Conservation (phyloP, 78 protist genomes). For the Dictyostelium discoideum region DNA sequence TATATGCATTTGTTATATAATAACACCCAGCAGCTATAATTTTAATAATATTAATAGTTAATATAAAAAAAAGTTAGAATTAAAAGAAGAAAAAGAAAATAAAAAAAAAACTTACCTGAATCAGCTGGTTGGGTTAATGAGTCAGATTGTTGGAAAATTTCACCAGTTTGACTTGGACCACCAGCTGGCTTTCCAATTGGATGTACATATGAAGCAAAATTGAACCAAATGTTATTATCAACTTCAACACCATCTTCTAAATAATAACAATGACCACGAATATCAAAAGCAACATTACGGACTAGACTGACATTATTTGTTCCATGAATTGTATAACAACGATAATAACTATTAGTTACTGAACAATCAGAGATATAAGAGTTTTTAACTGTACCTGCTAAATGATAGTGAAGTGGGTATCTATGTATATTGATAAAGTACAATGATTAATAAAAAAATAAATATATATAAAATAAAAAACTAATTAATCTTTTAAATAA, state of each 20-base stretch:
- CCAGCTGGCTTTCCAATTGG: conserved; percentile 75
- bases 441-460: not conserved
- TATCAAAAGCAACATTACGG: conserved; percentile 81
- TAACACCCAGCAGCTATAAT: conserved; percentile 79
- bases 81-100: conserved; percentile 26
- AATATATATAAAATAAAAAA: too few relatives aligned
- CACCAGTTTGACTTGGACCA: conserved; percentile 67
- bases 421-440: not conserved
- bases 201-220: conserved; percentile 81
- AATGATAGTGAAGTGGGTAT: conserved; percentile 86
- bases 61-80: not conserved
- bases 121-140: conserved; percentile 84
- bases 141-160: conserved; percentile 13
- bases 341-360: conserved; percentile 42
- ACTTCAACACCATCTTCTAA: conserved; percentile 89
- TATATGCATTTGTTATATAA: conserved; percentile 88
- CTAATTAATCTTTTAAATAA: too few relatives aligned
- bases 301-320: conserved; percentile 33
- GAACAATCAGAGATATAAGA: conserved; percentile 61
- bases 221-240: conserved; percentile 73
- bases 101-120: conserved; percentile 68
- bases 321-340: conserved; percentile 85
- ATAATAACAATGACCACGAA: conserved; percentile 84
- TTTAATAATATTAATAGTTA: not conserved
- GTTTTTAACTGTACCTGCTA: conserved; percentile 14